A percentile compares a stretch with the other conserved stretches of the same genome.
phyloP scores from a whole-genome alignment of 805 yeast genomes.

The Saccharomyces eubayanus region DNA sequence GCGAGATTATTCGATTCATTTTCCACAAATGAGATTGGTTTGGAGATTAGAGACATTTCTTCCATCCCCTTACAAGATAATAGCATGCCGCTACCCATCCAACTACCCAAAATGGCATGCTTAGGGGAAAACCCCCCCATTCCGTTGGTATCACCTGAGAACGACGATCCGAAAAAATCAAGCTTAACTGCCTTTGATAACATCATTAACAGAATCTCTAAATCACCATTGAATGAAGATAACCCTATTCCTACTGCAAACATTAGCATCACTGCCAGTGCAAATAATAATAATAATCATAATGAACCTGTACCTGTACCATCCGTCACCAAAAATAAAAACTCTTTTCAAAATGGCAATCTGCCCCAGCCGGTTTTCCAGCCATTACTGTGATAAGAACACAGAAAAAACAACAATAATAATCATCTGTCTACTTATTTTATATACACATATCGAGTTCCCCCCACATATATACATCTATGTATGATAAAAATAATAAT shows the following conservation, averaged over 20 bases:
- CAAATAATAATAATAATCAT: background rate
- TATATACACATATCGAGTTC: background rate
- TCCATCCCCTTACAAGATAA: slow-evolving; percentile 1
- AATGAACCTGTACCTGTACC: background rate
- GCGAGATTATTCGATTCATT: slow-evolving; percentile 37
- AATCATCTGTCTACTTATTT: background rate
- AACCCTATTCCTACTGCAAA: slow-evolving; percentile 1
- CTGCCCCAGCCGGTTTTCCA: slow-evolving; percentile 29
- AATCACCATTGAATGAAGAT: slow-evolving; percentile 4
- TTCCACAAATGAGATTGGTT: slow-evolving; percentile 30
- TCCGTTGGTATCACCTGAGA: background rate
- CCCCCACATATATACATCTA: slow-evolving; percentile 1
- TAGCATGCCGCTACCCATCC: background rate
- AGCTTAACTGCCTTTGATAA: slow-evolving; percentile 14
- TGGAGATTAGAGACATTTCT: slow-evolving; percentile 32
- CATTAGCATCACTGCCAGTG: background rate
- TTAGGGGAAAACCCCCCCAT: slow-evolving; percentile 1
- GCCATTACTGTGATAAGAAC: slow-evolving; percentile 15
- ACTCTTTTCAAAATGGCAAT: slow-evolving; percentile 21
- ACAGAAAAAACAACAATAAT: background rate
- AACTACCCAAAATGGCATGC: background rate
- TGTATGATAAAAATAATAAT: background rate
- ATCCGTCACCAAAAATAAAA: slow-evolving; percentile 7
- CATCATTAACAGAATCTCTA: slow-evolving; percentile 15
- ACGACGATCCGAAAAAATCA: background rate